Evolutionary conservation across 148 eudicot genomes (phyloP).

Genomic region (Silene uniflora): DNA sequence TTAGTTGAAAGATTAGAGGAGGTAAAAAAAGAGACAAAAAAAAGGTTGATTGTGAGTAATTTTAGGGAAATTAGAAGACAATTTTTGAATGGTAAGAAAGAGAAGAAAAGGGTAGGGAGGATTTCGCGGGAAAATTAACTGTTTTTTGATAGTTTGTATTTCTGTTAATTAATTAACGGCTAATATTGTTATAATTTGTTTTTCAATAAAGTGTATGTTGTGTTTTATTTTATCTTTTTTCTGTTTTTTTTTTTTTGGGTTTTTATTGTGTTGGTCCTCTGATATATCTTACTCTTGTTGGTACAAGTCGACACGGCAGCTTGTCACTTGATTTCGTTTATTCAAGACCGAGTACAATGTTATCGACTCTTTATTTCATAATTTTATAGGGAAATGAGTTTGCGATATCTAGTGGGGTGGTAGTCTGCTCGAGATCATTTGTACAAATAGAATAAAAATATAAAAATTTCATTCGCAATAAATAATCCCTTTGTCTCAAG

Average conservation of each 20-base stretch:
- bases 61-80: constrained; percentile 27
- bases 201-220: neutral
- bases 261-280: neutral
- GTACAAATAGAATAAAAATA: too few relatives aligned
- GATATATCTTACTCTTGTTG: neutral
- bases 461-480: too few relatives aligned
- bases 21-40: constrained; percentile 10
- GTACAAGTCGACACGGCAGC: too few relatives aligned
- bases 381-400: too few relatives aligned
- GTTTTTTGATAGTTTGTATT: constrained; percentile 6
- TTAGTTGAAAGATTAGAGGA: constrained; percentile 17
- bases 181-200: neutral
- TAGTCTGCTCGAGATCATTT: too few relatives aligned
- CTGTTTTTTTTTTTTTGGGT: neutral
- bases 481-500: too few relatives aligned
- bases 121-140: constrained; percentile 40
- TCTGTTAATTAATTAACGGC: constrained; percentile 16
- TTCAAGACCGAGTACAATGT: too few relatives aligned
- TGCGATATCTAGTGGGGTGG: too few relatives aligned
- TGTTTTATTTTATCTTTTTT: neutral
- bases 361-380: too few relatives aligned
- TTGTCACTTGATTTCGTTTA: too few relatives aligned
- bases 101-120: constrained; percentile 29
- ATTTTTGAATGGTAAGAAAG: constrained; percentile 9
- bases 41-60: constrained; percentile 41